Evolutionary conservation across 2,329 filamentous ascomycete species (phyloP), one percentile per base, ranked within the genome.

Genomic region (Phoma herbarum): DNA sequence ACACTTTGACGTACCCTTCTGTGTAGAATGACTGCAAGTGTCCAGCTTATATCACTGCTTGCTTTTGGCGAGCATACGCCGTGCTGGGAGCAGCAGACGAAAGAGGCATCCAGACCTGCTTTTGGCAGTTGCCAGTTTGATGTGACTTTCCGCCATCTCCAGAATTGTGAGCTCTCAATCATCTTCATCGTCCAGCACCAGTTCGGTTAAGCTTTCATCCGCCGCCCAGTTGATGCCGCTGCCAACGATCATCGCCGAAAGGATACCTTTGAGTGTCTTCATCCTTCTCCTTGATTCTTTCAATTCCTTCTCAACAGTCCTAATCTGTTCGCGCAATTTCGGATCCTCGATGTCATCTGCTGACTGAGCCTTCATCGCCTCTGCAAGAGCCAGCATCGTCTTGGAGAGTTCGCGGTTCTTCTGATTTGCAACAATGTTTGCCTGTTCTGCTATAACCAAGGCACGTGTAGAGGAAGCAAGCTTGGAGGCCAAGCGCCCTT

Each of bases 221-320:
- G 84, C 81, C 12, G 86, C 87, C 92, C 92, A 96, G 71, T 96
- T 88, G 52, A 95, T 82, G 45, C 92, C 92, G 75, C 92, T 96
- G 3, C 90, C 91, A 5, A 87, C 90, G 45, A 96, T 85, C 54
- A 93, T 84, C 18, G 90, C 91, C 69, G 90, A 90, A n/a, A 90
- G 84, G 41, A 92, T 86, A 23, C 86, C 90, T 78, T 94, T 95
- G 75, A 94, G 85, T 20, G 89, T 87, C 69, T 87, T 86, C 88
- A 88, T 92, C 69, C 85, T 84, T 64, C 87, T 86, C 61, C 85
- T 85, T 72, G 87, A 89, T 22, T 80, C 80, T 67, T 84, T 87
- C 59, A 90, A 78, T 39, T 88, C 83, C 6, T 74, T 77, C 67
- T 92, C 86, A 11, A 89, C 78, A 48, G 78, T 78, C 33, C 83